Percentiles rank a stretch among this genome's conserved stretches.
These are phyloP conservation scores for Trichoderma sp. DNA, from an alignment of 2,329 filamentous ascomycete genomes.

Conservation along the genomic window DNA sequence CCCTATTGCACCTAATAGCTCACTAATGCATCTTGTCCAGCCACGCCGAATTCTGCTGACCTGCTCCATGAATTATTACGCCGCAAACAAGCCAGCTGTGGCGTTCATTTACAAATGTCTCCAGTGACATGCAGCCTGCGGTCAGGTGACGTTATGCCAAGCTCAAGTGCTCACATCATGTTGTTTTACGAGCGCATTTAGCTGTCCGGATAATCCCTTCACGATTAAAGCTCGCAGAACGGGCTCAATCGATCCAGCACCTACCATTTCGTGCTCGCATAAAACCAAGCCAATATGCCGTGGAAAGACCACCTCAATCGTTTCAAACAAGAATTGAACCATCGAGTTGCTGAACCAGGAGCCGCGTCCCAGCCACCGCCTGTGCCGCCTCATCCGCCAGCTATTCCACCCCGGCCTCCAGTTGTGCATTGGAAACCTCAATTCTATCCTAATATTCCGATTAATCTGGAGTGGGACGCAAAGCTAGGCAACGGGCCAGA, in stretches of 20 bases:
- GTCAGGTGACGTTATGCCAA: slow-evolving; percentile 14
- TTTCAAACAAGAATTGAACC: slow-evolving; percentile 43
- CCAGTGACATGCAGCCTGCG: not conserved
- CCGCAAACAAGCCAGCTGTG: not conserved
- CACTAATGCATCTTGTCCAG: not conserved
- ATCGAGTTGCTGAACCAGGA: slow-evolving; percentile 36
- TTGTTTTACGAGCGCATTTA: not conserved
- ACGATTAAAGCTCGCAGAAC: not conserved
- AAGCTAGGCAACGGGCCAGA: slow-evolving; percentile 57
- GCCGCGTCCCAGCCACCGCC: slow-evolving; percentile 26
- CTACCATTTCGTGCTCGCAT: not conserved
- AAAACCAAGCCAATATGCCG: slow-evolving; percentile 31
- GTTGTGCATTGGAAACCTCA: slow-evolving; percentile 52
- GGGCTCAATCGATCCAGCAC: not conserved
- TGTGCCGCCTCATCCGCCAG: slow-evolving; percentile 27
- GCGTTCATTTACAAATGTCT: not conserved
- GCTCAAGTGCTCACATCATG: not conserved
- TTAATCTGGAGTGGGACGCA: slow-evolving; percentile 55
- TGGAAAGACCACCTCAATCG: slow-evolving; percentile 44
- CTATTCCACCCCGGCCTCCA: slow-evolving; percentile 14
- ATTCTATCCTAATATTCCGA: slow-evolving; percentile 49
- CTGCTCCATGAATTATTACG: not conserved
- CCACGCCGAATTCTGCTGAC: not conserved
- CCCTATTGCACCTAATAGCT: not conserved
- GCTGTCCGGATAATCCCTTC: not conserved